Conservation (phyloP, 306 rosid genomes). For the Prosopis cineraria region DNA sequence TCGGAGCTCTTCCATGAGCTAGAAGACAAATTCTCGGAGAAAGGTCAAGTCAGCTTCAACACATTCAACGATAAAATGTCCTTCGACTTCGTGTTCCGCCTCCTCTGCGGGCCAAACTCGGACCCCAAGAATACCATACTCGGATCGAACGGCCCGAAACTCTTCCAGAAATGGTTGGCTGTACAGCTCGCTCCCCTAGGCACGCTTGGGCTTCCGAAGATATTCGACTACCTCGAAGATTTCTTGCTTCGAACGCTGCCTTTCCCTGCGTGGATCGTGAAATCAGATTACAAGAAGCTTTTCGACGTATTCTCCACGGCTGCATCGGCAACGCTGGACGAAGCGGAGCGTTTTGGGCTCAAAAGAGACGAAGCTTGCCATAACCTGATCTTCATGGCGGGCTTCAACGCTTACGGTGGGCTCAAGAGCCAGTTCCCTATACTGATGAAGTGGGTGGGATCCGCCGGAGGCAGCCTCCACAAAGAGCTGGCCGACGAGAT, state of each 20-base stretch:
- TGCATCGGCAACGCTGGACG: conserved; percentile 44
- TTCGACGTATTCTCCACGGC: conserved; percentile 39
- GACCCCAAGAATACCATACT: conserved; percentile 35
- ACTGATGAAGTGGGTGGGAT: conserved; percentile 69
- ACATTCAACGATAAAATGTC: conserved; percentile 21
- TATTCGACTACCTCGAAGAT: conserved; percentile 55
- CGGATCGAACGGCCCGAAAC: conserved; percentile 41
- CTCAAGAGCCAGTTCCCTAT: conserved; percentile 55
- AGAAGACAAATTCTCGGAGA: conserved; percentile 31
- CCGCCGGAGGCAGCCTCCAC: conserved; percentile 52
- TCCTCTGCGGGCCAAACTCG: conserved; percentile 39
- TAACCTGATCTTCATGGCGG: conserved; percentile 58
- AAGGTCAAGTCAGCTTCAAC: conserved; percentile 41
- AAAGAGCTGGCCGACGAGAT: conserved; percentile 49
- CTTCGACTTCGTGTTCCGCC: conserved; percentile 55
- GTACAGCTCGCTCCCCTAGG: conserved; percentile 61
- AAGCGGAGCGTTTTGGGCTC: conserved; percentile 54
- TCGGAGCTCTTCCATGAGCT: conserved; percentile 39
- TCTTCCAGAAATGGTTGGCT: conserved; percentile 46
- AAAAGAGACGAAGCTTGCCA: conserved; percentile 68
- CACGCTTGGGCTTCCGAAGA: conserved; percentile 43
- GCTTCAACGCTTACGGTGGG: conserved; percentile 77
- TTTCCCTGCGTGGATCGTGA: conserved; percentile 55
- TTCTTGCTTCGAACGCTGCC: conserved; percentile 43
- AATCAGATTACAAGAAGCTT: conserved; percentile 52